Evolutionary conservation across 2,329 filamentous ascomycete genomes (phyloP).

Genomic region (Talaromyces amestolkiae): DNA sequence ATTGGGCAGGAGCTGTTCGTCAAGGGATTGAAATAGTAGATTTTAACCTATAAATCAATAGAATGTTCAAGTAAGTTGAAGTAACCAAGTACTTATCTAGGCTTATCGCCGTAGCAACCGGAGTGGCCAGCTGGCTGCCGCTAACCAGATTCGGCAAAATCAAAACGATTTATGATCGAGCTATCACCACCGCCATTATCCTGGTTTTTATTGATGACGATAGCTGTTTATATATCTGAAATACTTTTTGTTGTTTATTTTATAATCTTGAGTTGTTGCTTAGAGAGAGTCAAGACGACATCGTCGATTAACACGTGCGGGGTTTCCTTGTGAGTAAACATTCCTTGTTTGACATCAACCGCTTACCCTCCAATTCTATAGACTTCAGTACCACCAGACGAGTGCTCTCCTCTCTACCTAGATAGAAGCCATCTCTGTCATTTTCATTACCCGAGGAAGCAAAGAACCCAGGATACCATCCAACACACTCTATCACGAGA

Average conservation of each 20-base stretch:
- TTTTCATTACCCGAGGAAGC: neutral
- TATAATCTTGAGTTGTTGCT: neutral
- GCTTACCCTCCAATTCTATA: neutral
- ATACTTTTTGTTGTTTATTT: neutral
- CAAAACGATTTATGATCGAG: constrained; percentile 23
- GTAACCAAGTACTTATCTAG: neutral
- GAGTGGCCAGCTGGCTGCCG: neutral
- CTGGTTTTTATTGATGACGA: neutral
- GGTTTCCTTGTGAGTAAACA: constrained; percentile 15
- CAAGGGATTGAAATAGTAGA: constrained; percentile 31
- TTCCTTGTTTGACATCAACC: constrained; percentile 3
- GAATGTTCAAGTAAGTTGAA: neutral
- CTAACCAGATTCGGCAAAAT: constrained; percentile 28
- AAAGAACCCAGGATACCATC: neutral
- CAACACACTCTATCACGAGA: neutral
- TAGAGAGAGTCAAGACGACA: neutral
- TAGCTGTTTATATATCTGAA: neutral
- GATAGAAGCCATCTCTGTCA: neutral
- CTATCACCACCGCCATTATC: neutral
- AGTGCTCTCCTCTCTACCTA: neutral
- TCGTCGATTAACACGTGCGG: constrained; percentile 3
- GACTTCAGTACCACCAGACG: neutral
- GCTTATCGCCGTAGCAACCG: constrained; percentile 17
- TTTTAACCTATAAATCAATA: neutral
- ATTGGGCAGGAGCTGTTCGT: constrained; percentile 46